Percentiles rank a stretch among this genome's conserved stretches.
Conservation (phyloP, 441 rosid species). For the Geranium incanum region DNA sequence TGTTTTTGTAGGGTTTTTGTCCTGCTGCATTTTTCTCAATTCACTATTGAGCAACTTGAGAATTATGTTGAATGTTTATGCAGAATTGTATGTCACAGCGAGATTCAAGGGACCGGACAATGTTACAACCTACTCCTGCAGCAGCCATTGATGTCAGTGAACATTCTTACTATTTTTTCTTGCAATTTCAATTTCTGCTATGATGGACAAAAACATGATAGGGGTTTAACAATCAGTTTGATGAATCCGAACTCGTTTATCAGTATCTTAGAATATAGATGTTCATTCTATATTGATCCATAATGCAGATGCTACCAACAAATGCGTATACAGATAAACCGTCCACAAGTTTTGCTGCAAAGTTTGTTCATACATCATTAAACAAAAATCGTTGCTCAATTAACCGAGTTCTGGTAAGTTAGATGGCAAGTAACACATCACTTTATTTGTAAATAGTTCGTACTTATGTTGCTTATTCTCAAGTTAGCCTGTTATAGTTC, state of each 20-base stretch:
- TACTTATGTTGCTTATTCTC: neutral
- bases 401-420: constrained; percentile 77
- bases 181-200: constrained; percentile 7
- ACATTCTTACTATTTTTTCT: constrained; percentile 15
- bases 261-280: constrained; percentile 11
- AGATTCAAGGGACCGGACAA: constrained; percentile 71
- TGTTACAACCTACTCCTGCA: constrained; percentile 80
- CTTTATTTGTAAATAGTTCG: neutral
- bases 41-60: constrained; percentile 13
- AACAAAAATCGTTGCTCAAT: constrained; percentile 95
- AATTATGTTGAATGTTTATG: constrained; percentile 19
- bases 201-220: neutral
- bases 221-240: constrained; percentile 3
- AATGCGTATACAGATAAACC: constrained; percentile 94
- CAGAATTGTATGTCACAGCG: constrained; percentile 84
- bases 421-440: constrained; percentile 9
- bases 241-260: constrained; percentile 2
- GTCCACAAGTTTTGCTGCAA: constrained; percentile 89
- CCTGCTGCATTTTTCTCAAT: constrained; percentile 8
- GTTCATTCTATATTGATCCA: constrained; percentile 15
- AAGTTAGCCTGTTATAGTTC: neutral
- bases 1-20: constrained; percentile 11
- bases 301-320: constrained; percentile 75
- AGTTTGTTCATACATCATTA: constrained; percentile 90
- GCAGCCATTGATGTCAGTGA: constrained; percentile 80